These are phyloP conservation scores for Fusarium sp. DNA, from an alignment of 2,329 filamentous ascomycete species.

Conservation along the genomic window DNA sequence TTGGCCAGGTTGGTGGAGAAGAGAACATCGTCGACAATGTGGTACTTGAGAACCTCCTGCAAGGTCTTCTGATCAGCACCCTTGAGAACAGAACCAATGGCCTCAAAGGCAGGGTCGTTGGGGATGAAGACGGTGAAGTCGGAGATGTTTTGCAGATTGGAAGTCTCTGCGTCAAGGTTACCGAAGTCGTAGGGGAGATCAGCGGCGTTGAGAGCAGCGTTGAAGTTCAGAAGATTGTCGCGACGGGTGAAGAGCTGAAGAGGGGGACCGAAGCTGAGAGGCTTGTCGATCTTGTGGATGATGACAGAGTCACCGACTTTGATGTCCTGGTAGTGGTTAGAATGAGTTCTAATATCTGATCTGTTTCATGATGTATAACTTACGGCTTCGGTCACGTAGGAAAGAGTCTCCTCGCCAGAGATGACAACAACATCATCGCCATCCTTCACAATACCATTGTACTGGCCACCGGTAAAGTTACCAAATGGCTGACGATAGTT, in stretches of 20 bases:
- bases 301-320: slow-evolving; percentile 48
- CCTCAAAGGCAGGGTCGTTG: slow-evolving; percentile 48
- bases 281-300: slow-evolving; percentile 51
- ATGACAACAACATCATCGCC: slow-evolving; percentile 51
- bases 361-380: no score
- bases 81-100: slow-evolving; percentile 49
- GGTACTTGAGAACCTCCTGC: slow-evolving; percentile 49
- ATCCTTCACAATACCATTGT: slow-evolving; percentile 53
- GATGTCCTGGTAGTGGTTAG: slow-evolving; percentile 45
- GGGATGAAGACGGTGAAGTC: slow-evolving; percentile 52
- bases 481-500: slow-evolving; percentile 53
- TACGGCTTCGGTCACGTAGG: slow-evolving; percentile 53
- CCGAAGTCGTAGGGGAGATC: slow-evolving; percentile 48
- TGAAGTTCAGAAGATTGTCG: slow-evolving; percentile 48
- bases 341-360: background rate
- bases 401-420: slow-evolving; percentile 52
- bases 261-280: slow-evolving; percentile 49
- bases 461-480: slow-evolving; percentile 55
- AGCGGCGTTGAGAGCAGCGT: slow-evolving; percentile 49
- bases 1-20: slow-evolving; percentile 50
- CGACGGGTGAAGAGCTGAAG: slow-evolving; percentile 51
- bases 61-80: slow-evolving; percentile 44
- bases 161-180: slow-evolving; percentile 34
- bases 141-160: slow-evolving; percentile 46
- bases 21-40: slow-evolving; percentile 51